Conservation (phyloP, 805 yeast species). For the Nakazawaea ishiwadae region DNA sequence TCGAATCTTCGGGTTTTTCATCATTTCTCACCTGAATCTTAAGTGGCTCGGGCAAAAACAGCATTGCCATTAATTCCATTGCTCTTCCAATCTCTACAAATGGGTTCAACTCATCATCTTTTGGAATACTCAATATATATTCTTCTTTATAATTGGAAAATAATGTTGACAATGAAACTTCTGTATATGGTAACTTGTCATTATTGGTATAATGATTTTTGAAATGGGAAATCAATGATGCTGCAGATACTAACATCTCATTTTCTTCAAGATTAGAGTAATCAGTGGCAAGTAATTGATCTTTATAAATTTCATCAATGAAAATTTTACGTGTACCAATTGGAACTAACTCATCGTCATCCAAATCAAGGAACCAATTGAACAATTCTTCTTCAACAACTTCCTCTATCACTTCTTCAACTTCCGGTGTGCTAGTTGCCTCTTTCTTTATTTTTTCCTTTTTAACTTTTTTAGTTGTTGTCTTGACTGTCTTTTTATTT, state of each 20-base stretch:
- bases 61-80: slow-evolving; percentile 37
- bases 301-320: slow-evolving; percentile 24
- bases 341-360: slow-evolving; percentile 10
- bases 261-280: slow-evolving; percentile 17
- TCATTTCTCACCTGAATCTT: slow-evolving; percentile 28
- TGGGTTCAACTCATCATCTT: slow-evolving; percentile 57
- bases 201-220: slow-evolving; percentile 25
- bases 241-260: slow-evolving; percentile 2
- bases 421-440: slow-evolving; percentile 3
- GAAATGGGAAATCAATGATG: slow-evolving; percentile 15
- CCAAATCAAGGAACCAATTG: slow-evolving; percentile 21
- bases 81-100: slow-evolving; percentile 53
- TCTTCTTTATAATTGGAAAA: slow-evolving; percentile 46
- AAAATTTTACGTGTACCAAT: slow-evolving; percentile 27
- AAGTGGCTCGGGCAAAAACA: slow-evolving; percentile 35
- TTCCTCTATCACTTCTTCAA: slow-evolving; percentile 13
- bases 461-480: slow-evolving; percentile 1
- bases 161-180: slow-evolving; percentile 27
- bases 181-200: slow-evolving; percentile 21
- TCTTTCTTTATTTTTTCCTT: slow-evolving; percentile 3
- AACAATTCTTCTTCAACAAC: slow-evolving; percentile 11
- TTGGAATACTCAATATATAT: slow-evolving; percentile 44
- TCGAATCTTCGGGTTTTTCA: slow-evolving; percentile 29
- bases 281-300: slow-evolving; percentile 11
- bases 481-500: slow-evolving; percentile 1